Evolutionary conservation across 192 early-diverging fungal species (phyloP), one percentile per base, ranked within the genome.

Genomic region (Mortierella hygrophila): DNA sequence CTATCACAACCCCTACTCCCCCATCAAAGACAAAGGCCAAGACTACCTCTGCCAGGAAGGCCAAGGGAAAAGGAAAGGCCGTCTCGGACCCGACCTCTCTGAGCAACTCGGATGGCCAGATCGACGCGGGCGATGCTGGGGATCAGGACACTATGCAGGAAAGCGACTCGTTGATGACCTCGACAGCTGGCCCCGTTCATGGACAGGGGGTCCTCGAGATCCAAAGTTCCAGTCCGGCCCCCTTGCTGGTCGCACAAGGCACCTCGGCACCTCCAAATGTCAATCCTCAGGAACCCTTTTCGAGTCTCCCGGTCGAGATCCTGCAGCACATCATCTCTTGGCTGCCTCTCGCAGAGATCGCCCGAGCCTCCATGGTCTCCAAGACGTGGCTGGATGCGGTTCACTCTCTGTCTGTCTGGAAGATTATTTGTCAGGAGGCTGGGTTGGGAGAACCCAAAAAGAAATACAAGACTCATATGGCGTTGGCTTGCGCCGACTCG

Each of bases 401-500:
- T 20, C 75, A 57, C 13, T 41, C 21, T 0, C 68, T 29, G 23
- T 57, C 70, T 40, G 46, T 47, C 16, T 82, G 81, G 81, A 47
- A 46, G 29, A 72, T 13, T 18, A 37, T 77, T 0, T 73, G 70
- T 42, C 49, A 74, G 29, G 26, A 29, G 11, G 72, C 65, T 40
- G 60, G 18, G 9, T 29, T 82, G 8, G 81, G 81, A 4, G 18
- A 37, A 21, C 75, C 75, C 29, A 68, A 65, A 20, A 32, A 11
- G 4, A 82, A 82, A n/a, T 82, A 77, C 57, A 35, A 42, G 18
- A 38, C 75, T 0, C n/a, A 68, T 44, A 77, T 82, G 81, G 75
- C 81, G 5, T 6, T 82, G 5, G 81, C 70, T 2, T 82, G 80
- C 23, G 70, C 75, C 7, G 10, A 46, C 7, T 82, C 74, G 9